Percentiles rank a stretch among this genome's conserved stretches.
Evolutionary conservation across 1,284 basidiomycete species (phyloP).

Genomic region (Veloporphyrellus conicus): DNA sequence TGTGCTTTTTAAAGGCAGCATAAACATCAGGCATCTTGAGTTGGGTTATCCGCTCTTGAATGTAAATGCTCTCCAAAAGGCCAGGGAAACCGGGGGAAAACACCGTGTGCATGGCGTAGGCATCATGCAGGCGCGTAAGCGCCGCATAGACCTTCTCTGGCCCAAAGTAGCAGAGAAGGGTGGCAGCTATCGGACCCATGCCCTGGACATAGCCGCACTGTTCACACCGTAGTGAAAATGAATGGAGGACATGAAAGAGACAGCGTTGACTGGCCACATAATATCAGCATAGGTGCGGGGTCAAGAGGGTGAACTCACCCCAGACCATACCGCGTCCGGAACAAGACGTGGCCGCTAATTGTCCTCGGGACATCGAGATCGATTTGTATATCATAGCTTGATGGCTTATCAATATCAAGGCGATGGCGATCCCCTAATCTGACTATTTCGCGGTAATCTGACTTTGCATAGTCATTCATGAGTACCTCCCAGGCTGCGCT

Average conservation of each 20-base stretch:
- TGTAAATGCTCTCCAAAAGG: constrained; percentile 87
- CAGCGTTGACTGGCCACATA: constrained; percentile 71
- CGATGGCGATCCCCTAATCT: constrained; percentile 54
- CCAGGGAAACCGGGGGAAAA: constrained; percentile 96
- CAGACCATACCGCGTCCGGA: constrained; percentile 91
- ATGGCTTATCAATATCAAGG: constrained; percentile 70
- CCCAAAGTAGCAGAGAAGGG: constrained; percentile 89
- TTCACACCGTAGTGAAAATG: constrained; percentile 79
- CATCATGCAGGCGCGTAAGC: constrained; percentile 80
- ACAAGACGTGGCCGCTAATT: constrained; percentile 91
- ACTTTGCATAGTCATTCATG: constrained; percentile 48
- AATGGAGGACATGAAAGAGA: constrained; percentile 92
- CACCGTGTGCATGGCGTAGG: constrained; percentile 85
- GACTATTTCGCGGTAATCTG: constrained; percentile 42
- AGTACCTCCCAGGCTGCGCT: constrained; percentile 87
- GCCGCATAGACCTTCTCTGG: constrained; percentile 84
- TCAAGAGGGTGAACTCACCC: constrained; percentile 54
- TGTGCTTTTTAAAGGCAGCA: constrained; percentile 76
- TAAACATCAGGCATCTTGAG: constrained; percentile 87
- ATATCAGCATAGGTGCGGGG: constrained; percentile 9
- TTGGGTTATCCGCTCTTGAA: constrained; percentile 86
- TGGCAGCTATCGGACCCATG: constrained; percentile 97
- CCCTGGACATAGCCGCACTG: constrained; percentile 98
- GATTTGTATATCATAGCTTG: constrained; percentile 92
- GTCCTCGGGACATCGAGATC: constrained; percentile 97